Base-by-base conservation (phyloP, 768 basidiomycete species). In the Lentinula raphanica region DNA sequence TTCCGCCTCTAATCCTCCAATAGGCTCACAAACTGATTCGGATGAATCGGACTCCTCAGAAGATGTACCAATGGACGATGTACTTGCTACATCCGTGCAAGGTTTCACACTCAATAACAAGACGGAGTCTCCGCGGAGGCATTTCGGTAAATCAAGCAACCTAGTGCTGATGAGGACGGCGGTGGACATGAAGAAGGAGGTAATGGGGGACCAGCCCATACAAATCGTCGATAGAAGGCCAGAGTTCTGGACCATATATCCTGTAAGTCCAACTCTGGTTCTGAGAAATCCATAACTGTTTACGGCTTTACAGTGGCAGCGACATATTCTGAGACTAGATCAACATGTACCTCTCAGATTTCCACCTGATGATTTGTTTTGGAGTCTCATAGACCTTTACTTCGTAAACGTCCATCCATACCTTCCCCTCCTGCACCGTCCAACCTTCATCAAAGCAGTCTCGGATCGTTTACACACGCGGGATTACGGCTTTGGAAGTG, bases 361-460 rank as follows among this genome's bases (percentile, higher is more conserved):
- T 45, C 75, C 76, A 0, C 63, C 69, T 1, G 55, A 63, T 5
- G 75, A 76, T 25, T 68, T 86, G 25, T 69, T 73, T 11, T 54
- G 58, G 8, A 36, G 49, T 1, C 70, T 87, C 21, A 67, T 85
- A 50, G 71, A 82, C 32, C 67, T 76, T 21, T 85, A 79, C 61
- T 87, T 87, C 62, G 55, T 51, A 1, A 54, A 72, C 38, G 29
- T 70, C 59, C 79, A 84, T 60, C 50, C 62, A 15, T 62, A 72
- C 32, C 61, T 71, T 2, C 83, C 84, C 1, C 65, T 87, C 1
- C 65, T 87, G 15, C 84, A 86, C 59, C 72, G 76, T 3, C 76
- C 77, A 1, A 73, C 74, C 15, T 86, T 87, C 58, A 71, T 77
- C 27, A 65, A 67, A 13, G 69, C 74, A 35, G 63, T 79, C 35